Conservation (phyloP, 225 moss, liverwort and hornwort species). For the Polytrichum commune region DNA sequence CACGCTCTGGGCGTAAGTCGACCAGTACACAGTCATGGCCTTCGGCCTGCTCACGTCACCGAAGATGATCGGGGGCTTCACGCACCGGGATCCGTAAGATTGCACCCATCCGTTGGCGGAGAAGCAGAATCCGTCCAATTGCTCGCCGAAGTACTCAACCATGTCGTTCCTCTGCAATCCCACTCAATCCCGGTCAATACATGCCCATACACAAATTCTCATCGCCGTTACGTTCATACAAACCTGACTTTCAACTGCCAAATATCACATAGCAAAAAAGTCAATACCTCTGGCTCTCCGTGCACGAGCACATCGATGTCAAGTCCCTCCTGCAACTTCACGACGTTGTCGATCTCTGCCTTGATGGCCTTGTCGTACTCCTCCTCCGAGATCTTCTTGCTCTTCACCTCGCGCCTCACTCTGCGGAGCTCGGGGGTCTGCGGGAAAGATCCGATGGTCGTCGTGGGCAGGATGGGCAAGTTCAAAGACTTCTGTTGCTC, state of each 20-base stretch:
- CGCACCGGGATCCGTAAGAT: constrained; percentile 87
- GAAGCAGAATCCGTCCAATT: constrained; percentile 23
- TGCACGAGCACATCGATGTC: constrained; percentile 91
- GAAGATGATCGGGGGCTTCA: constrained; percentile 94
- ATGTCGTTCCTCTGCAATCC: constrained; percentile 39
- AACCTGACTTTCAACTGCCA: too few species aligned
- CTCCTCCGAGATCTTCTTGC: constrained; percentile 85
- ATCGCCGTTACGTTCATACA: too few species aligned
- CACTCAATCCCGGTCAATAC: too few species aligned
- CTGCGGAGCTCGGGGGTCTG: constrained; percentile 81
- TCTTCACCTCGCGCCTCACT: constrained; percentile 78
- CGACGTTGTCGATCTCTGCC: constrained; percentile 81
- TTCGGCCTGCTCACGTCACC: constrained; percentile 89
- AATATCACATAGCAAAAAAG: too few species aligned
- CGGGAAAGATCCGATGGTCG: constrained; percentile 90
- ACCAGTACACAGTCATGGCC: constrained; percentile 95
- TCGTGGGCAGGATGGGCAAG: constrained; percentile 79
- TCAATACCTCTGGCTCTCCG: constrained; percentile 72
- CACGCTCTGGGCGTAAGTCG: constrained; percentile 66
- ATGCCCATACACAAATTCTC: too few species aligned
- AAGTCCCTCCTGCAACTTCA: constrained; percentile 83
- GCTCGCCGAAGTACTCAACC: constrained; percentile 16
- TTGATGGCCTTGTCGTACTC: constrained; percentile 84
- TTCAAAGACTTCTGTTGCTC: constrained; percentile 80
- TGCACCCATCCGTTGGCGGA: constrained; percentile 50